A percentile compares a stretch with the other conserved stretches of the same genome.
Conservation (phyloP, 441 rosid species). For the Aquilaria agallochum region DNA sequence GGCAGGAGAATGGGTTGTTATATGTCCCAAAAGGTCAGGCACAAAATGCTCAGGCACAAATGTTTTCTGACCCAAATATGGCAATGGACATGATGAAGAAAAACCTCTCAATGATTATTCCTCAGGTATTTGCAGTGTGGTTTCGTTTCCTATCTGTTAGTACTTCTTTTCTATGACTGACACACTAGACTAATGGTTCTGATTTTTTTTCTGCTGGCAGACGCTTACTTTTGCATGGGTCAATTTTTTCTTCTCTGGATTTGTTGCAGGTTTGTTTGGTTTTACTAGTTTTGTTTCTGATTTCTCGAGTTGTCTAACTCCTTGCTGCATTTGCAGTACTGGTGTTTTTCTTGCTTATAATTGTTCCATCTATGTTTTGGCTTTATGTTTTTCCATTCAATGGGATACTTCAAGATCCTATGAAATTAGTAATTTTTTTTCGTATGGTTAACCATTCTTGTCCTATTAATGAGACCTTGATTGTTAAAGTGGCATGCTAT, state of each 20-base stretch:
- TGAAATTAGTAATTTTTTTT: background rate
- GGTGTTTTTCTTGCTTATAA: background rate
- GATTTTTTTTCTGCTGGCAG: constrained; percentile 36
- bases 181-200: background rate
- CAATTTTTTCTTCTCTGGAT: constrained; percentile 99
- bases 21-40: constrained; percentile 82
- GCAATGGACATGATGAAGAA: constrained; percentile 99
- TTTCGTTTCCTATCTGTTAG: background rate
- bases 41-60: constrained; percentile 88
- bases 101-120: constrained; percentile 96
- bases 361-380: background rate
- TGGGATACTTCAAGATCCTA: background rate
- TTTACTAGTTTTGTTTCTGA: background rate
- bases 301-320: too few species aligned
- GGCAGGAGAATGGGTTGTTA: constrained; percentile 89
- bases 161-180: constrained; percentile 14
- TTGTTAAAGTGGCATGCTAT: too few species aligned
- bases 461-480: too few species aligned
- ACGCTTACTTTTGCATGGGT: constrained; percentile 98
- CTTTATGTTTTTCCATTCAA: too few species aligned
- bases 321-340: background rate
- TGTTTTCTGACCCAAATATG: constrained; percentile 99
- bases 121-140: constrained; percentile 51
- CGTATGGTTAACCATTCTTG: too few species aligned
- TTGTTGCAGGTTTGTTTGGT: constrained; percentile 78